Conservation (phyloP, 768 basidiomycete species). For the Leccinum variicolor region DNA sequence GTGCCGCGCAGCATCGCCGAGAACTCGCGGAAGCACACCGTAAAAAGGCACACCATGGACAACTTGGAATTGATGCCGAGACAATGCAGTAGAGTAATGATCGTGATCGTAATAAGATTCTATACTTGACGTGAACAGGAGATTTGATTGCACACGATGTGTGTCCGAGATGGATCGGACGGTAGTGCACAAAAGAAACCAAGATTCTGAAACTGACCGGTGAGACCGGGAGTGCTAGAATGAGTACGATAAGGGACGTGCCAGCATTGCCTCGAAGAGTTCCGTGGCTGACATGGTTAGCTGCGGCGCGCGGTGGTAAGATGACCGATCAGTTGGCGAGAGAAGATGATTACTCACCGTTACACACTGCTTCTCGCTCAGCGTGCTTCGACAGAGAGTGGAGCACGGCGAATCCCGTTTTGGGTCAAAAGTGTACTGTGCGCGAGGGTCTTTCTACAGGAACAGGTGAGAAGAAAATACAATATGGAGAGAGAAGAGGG, state of each 20-base stretch:
- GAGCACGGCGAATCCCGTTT: conserved; percentile 54
- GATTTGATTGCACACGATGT: conserved; percentile 70
- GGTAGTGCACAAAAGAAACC: conserved; percentile 45
- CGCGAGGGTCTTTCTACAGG: conserved; percentile 32
- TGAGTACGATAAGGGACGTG: conserved; percentile 21
- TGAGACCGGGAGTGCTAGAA: conserved; percentile 4
- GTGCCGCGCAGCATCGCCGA: conserved; percentile 55
- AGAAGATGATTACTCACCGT: conserved; percentile 38
- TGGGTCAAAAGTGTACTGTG: conserved; percentile 61
- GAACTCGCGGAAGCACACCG: conserved; percentile 55
- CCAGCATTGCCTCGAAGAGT: conserved; percentile 74
- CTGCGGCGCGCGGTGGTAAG: conserved; percentile 34
- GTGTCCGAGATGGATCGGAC: conserved; percentile 58
- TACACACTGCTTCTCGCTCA: conserved; percentile 47
- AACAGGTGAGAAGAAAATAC: conserved; percentile 1
- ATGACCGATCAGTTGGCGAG: conserved; percentile 4
- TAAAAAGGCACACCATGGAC: conserved; percentile 60
- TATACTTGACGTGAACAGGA: conserved; percentile 35
- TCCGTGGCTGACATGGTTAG: conserved; percentile 59
- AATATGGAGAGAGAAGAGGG: conserved; percentile 8
- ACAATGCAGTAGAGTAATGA: conserved; percentile 15
- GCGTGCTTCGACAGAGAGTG: conserved; percentile 51
- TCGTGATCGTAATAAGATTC: conserved; percentile 27
- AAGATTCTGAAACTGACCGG: conserved; percentile 43
- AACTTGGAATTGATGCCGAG: conserved; percentile 54